Evolutionary conservation across 805 yeast genomes (phyloP), one percentile per base, ranked within the genome.

Genomic region (Candida jianshihensis): DNA sequence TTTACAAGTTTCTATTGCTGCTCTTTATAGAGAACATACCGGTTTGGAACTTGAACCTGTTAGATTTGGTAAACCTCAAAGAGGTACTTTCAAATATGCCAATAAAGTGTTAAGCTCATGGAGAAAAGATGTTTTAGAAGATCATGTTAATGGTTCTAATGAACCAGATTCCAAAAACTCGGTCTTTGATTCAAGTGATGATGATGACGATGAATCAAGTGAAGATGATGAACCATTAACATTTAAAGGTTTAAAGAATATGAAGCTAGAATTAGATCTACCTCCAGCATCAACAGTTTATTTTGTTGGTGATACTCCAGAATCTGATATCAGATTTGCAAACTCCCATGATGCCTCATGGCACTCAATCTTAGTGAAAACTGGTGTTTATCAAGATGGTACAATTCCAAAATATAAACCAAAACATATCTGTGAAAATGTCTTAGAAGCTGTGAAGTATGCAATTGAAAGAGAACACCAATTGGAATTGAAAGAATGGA

Each of bases 291-390:
- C 86, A 5, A 83, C 92, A 0, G 94, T 85, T 13, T 84, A 84
- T 58, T 85, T 84, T 61, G 92, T 84, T 35, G 95, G 95, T 50
- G 95, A 84, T 54, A 84, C 94, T 12, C 95, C 95, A 15, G 94
- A 84, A 61, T 80, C 89, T 6, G 95, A 84, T 58, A 84, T 84
- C 44, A 68, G 92, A 58, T 85, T 85, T 63, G 94, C 94, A 36
- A 84, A 84, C 63, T 78, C 88, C 15, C 90, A 83, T 60, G 92
- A 84, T 55, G 75, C 75, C 41, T 76, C 87, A 21, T 84, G 95
- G 95, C 78, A 71, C 60, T 83, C 94, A 19, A 84, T 85, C 40
- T 67, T 84, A 52, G 95, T 84, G 27, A 81, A 84, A 60, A 84
- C 95, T 26, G 95, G 95, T 56, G 95, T 84, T 39, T 84, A 83